phyloP scores from a whole-genome alignment of 148 eudicot genomes.

The Beta vulgaris region DNA sequence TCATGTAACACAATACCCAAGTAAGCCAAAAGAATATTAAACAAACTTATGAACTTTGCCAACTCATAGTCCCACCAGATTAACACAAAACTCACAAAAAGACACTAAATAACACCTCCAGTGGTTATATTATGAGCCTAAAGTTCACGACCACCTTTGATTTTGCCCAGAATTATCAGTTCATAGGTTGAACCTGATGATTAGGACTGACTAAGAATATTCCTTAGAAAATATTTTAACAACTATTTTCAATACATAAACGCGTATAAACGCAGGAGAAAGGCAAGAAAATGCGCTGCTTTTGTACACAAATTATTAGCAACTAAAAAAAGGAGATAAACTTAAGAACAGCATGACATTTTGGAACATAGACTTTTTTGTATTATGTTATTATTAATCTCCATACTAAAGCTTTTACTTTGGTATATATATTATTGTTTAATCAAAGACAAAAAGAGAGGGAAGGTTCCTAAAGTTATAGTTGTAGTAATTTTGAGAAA shows the following conservation, averaged over 20 bases:
- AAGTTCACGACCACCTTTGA: constrained; percentile 7
- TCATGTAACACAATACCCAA: background rate
- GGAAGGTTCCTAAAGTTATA: background rate
- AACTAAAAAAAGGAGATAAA: background rate
- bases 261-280: background rate
- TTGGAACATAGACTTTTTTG: background rate
- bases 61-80: constrained; percentile 19
- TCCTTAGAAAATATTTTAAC: background rate
- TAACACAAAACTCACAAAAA: constrained; percentile 11
- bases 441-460: background rate
- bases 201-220: constrained; percentile 5
- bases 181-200: constrained; percentile 1
- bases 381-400: background rate
- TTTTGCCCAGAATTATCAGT: constrained; percentile 18
- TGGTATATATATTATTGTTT: background rate
- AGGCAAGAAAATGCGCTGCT: constrained; percentile 3
- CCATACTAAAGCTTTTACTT: background rate
- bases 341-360: background rate
- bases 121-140: background rate
- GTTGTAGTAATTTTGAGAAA: background rate
- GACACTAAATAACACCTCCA: background rate
- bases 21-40: background rate
- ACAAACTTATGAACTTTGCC: background rate
- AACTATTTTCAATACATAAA: background rate
- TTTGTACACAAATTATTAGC: constrained; percentile 7